These are phyloP conservation scores for Xylaria sp. DNA, from an alignment of 2,329 filamentous ascomycete genomes.

Conservation along the genomic window DNA sequence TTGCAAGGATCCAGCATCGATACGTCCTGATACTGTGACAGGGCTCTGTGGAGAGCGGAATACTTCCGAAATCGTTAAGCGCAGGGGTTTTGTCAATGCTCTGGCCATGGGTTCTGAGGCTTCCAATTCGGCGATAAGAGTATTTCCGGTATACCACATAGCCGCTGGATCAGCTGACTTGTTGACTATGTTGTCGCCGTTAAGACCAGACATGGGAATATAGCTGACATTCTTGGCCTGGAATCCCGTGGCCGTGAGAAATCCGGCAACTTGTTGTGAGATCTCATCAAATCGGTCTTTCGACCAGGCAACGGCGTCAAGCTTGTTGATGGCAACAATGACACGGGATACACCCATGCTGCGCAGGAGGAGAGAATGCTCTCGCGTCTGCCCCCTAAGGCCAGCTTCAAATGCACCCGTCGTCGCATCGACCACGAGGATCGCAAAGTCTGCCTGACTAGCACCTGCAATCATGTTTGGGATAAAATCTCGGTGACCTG, in stretches of 20 bases:
- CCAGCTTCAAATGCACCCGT: slow-evolving; percentile 91
- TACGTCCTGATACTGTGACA: slow-evolving; percentile 76
- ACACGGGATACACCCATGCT: slow-evolving; percentile 87
- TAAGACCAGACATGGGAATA: slow-evolving; percentile 82
- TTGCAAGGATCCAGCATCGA: slow-evolving; percentile 80
- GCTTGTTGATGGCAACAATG: slow-evolving; percentile 91
- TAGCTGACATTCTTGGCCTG: slow-evolving; percentile 75
- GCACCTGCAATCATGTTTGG: slow-evolving; percentile 99
- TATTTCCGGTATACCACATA: slow-evolving; percentile 75
- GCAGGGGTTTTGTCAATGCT: slow-evolving; percentile 70
- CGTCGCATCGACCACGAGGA: slow-evolving; percentile 87
- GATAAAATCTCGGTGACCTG: slow-evolving; percentile 91
- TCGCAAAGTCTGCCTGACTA: slow-evolving; percentile 90
- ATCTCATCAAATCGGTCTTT: slow-evolving; percentile 81
- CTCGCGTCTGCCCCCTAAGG: slow-evolving; percentile 85
- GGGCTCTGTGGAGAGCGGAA: slow-evolving; percentile 78
- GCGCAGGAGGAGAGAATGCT: slow-evolving; percentile 82
- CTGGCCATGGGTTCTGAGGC: slow-evolving; percentile 67
- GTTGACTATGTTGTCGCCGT: slow-evolving; percentile 76
- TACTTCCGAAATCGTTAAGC: slow-evolving; percentile 82
- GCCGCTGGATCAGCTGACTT: slow-evolving; percentile 51
- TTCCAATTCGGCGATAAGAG: slow-evolving; percentile 79
- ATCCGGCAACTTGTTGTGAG: slow-evolving; percentile 72
- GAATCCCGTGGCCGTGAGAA: slow-evolving; percentile 78
- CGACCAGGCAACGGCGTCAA: slow-evolving; percentile 82